phyloP scores from a whole-genome alignment of 148 eudicot species.

The Drosera capensis region DNA sequence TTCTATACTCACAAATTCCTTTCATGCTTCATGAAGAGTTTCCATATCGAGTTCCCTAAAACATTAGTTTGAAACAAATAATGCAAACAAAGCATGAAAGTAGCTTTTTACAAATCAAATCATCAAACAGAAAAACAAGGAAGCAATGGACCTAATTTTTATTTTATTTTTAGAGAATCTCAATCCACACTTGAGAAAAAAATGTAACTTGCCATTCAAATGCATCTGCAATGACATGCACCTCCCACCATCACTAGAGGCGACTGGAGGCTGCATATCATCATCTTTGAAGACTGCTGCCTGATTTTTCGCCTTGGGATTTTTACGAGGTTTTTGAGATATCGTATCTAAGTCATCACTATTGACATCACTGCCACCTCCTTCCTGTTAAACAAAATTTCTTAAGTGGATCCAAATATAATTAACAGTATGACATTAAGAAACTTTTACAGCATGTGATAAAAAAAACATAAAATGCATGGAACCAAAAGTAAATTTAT shows the following conservation, averaged over 20 bases:
- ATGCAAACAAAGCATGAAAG: too few relatives aligned
- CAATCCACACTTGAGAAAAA: too few relatives aligned
- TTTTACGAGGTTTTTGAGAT: conserved; percentile 17
- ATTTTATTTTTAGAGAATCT: too few relatives aligned
- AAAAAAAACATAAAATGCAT: not conserved
- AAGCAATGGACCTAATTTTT: too few relatives aligned
- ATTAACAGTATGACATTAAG: not conserved
- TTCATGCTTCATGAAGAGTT: too few relatives aligned
- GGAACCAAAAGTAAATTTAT: too few relatives aligned
- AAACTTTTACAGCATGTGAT: not conserved
- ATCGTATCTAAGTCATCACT: conserved; percentile 6
- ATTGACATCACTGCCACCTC: conserved; percentile 21
- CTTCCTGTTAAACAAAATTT: conserved; percentile 14
- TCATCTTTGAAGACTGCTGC: conserved; percentile 9
- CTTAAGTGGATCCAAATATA: not conserved
- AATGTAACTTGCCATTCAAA: conserved; percentile 13
- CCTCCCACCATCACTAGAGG: conserved; percentile 15
- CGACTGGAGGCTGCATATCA: conserved; percentile 6
- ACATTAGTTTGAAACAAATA: too few relatives aligned
- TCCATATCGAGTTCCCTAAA: too few relatives aligned
- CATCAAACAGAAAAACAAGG: too few relatives aligned
- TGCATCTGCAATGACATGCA: conserved; percentile 10
- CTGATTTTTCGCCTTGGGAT: conserved; percentile 14
- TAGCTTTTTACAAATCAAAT: too few relatives aligned
- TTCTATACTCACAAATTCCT: too few relatives aligned